Evolutionary conservation across 805 yeast genomes (phyloP).

Genomic region (Ogataea pignaliae): DNA sequence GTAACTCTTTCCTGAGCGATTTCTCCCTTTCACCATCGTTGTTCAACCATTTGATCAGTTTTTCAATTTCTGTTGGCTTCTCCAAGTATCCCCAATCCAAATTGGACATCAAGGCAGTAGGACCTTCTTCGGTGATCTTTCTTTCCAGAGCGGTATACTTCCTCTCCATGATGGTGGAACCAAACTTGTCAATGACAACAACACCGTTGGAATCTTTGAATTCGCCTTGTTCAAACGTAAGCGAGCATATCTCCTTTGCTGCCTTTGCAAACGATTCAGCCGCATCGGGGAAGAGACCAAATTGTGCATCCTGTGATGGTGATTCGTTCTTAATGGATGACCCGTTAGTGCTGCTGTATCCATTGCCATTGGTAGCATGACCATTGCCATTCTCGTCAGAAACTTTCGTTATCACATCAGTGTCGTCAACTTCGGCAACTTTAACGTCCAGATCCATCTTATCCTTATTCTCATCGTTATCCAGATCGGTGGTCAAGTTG

Average conservation of each 20-base stretch:
- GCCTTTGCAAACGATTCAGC: conserved; percentile 17
- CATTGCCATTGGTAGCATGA: no score
- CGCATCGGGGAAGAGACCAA: background rate
- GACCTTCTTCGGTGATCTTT: conserved; percentile 64
- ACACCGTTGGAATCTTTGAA: conserved; percentile 20
- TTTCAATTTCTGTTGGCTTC: conserved; percentile 49
- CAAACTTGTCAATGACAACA: conserved; percentile 33
- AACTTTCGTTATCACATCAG: background rate
- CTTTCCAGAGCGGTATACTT: conserved; percentile 41
- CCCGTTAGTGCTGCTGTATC: no score
- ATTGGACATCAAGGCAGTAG: conserved; percentile 48
- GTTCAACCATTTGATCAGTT: conserved; percentile 61
- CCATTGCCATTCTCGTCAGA: background rate
- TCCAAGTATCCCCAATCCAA: conserved; percentile 73
- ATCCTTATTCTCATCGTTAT: background rate
- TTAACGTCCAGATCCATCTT: background rate
- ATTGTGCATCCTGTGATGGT: background rate
- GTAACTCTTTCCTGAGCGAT: conserved; percentile 57
- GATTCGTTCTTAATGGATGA: no score
- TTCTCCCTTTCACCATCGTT: conserved; percentile 74
- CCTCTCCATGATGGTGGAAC: conserved; percentile 27
- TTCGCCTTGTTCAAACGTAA: conserved; percentile 26
- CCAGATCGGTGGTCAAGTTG: conserved; percentile 1
- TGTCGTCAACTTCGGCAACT: background rate
- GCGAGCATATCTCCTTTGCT: conserved; percentile 28